These are phyloP conservation scores for Diutina ranongensis DNA, from an alignment of 1,139 yeast genomes.

Conservation along the genomic window DNA sequence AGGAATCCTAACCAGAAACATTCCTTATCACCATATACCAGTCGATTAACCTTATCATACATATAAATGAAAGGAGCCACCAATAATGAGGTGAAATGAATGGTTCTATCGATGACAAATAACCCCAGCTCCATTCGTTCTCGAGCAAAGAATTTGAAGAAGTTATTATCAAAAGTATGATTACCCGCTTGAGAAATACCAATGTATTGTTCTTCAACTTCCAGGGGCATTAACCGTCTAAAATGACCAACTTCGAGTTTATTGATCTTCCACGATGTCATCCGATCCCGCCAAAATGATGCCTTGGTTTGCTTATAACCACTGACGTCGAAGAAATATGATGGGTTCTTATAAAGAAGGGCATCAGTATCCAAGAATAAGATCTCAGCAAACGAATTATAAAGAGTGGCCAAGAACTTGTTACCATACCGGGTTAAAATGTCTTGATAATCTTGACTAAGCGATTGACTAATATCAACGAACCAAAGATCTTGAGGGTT, in stretches of 20 bases:
- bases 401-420: constrained; percentile 16
- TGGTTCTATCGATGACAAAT: constrained; percentile 10
- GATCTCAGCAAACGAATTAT: constrained; percentile 14
- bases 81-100: constrained; percentile 10
- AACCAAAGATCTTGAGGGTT: constrained; percentile 11
- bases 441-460: constrained; percentile 3
- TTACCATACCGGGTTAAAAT: constrained; percentile 15
- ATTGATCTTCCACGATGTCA: constrained; percentile 6
- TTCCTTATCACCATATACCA: constrained; percentile 12
- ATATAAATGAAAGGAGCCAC: constrained; percentile 9
- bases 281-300: constrained; percentile 14
- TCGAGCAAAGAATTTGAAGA: constrained; percentile 11
- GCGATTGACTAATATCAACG: constrained; percentile 12
- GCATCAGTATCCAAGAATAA: constrained; percentile 14
- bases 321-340: constrained; percentile 10
- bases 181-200: constrained; percentile 7
- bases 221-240: neutral
- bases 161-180: constrained; percentile 8
- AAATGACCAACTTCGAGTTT: neutral
- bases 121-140: constrained; percentile 13
- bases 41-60: constrained; percentile 8
- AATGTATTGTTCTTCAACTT: neutral
- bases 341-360: constrained; percentile 13
- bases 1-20: constrained; percentile 12
- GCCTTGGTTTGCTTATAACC: constrained; percentile 13